Percentiles rank a stretch among this genome's conserved stretches.
These are phyloP conservation scores for Boletus pseudopeckii DNA, from an alignment of 768 basidiomycete genomes.

Conservation along the genomic window DNA sequence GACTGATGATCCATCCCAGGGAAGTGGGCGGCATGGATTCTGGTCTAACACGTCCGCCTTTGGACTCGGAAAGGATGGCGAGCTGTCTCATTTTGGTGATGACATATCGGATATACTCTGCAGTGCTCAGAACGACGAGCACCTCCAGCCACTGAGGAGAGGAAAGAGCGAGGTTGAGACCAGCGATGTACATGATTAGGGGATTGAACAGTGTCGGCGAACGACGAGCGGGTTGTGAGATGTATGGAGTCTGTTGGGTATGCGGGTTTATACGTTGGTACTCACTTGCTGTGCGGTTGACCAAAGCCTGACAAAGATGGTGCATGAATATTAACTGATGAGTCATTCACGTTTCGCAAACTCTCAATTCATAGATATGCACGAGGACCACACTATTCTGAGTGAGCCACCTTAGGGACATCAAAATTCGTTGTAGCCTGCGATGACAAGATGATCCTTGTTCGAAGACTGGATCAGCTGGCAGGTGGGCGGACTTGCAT, in stretches of 20 bases:
- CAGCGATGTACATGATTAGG: constrained; percentile 14
- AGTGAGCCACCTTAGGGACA: too few relatives aligned
- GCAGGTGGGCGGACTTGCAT: too few relatives aligned
- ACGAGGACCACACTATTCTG: background rate
- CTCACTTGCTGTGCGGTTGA: background rate
- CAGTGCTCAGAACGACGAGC: constrained; percentile 14
- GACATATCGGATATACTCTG: constrained; percentile 1
- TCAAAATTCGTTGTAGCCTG: too few relatives aligned
- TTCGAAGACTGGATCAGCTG: too few relatives aligned
- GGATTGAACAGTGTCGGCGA: background rate
- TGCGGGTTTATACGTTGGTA: constrained; percentile 4
- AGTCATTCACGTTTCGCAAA: background rate
- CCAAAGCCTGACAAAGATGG: background rate
- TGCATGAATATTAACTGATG: too few relatives aligned
- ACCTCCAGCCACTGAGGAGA: constrained; percentile 9
- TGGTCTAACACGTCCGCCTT: constrained; percentile 16
- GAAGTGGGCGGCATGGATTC: constrained; percentile 13
- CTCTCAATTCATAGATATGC: background rate
- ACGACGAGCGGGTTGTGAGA: background rate
- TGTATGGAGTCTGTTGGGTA: too few relatives aligned
- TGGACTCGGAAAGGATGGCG: constrained; percentile 1
- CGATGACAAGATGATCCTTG: too few relatives aligned
- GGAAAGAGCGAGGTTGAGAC: constrained; percentile 7
- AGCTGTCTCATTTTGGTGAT: background rate
- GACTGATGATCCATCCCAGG: constrained; percentile 23